Evolutionary conservation across 2,329 filamentous ascomycete species (phyloP).

Genomic region (Dactylellina leptospora): DNA sequence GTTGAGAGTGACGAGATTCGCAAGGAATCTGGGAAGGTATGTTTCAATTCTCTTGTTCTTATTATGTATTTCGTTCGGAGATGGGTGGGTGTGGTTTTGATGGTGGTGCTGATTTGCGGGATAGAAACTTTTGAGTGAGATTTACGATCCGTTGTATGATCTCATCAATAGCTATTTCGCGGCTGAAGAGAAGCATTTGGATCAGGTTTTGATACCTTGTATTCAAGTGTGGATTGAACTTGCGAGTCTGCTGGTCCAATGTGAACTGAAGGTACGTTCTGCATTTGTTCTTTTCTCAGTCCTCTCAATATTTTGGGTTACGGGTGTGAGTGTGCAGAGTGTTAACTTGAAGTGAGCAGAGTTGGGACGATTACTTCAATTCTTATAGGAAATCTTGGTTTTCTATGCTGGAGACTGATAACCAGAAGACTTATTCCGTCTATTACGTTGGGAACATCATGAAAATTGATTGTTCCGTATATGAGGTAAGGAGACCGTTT

Average conservation of each 20-base stretch:
- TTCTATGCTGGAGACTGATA: conserved; percentile 62
- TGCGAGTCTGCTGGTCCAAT: conserved; percentile 63
- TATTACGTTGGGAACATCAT: conserved; percentile 63
- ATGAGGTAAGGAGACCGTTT: conserved; percentile 33
- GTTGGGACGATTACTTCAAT: conserved; percentile 68
- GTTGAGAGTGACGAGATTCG: conserved; percentile 40
- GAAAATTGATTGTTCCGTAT: conserved; percentile 55
- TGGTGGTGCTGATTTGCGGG: conserved; percentile 1
- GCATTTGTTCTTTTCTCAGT: no score
- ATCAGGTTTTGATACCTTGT: conserved; percentile 51
- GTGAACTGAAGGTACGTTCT: conserved; percentile 60
- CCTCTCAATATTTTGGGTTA: no score
- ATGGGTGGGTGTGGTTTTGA: no score
- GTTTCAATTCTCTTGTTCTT: no score
- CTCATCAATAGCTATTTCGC: conserved; percentile 48
- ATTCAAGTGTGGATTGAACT: conserved; percentile 64
- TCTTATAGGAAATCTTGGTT: conserved; percentile 65
- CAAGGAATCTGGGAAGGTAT: conserved; percentile 55
- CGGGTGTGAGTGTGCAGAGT: not conserved
- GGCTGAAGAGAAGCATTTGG: conserved; percentile 22
- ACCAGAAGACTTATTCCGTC: conserved; percentile 64
- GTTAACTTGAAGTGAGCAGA: conserved; percentile 42
- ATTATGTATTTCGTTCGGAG: no score
- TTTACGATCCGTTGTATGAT: conserved; percentile 54
- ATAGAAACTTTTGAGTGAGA: conserved; percentile 57